phyloP scores from a whole-genome alignment of 2,329 filamentous ascomycete genomes.

The Arthrobotrys iridis region DNA sequence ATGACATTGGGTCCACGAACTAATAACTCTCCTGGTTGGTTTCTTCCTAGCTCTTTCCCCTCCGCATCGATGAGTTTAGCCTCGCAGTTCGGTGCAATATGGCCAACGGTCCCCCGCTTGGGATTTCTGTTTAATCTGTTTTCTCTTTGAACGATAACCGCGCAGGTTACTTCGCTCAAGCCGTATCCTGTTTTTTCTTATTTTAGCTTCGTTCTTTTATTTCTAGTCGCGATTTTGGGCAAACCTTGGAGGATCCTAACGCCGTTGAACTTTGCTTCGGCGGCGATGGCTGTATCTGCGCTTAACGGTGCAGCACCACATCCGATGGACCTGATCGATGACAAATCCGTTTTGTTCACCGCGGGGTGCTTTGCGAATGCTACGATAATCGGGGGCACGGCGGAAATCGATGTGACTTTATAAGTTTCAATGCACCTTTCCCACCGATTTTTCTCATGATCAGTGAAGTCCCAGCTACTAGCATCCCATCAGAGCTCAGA shows the following conservation, averaged over 20 bases:
- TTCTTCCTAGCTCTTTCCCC: conserved; percentile 66
- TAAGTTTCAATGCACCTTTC: conserved; percentile 70
- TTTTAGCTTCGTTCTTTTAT: not conserved
- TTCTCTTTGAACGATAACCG: conserved; percentile 65
- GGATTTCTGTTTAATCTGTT: conserved; percentile 65
- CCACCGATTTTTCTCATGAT: not conserved
- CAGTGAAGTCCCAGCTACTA: no score
- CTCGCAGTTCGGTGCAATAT: conserved; percentile 74
- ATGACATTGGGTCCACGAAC: conserved; percentile 77
- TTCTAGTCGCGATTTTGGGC: conserved; percentile 56
- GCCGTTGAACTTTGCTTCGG: conserved; percentile 62
- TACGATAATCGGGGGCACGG: conserved; percentile 80
- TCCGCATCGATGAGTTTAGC: conserved; percentile 72
- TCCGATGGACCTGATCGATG: conserved; percentile 69
- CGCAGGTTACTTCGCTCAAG: conserved; percentile 85
- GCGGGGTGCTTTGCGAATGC: conserved; percentile 76
- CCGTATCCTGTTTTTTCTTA: conserved; percentile 71
- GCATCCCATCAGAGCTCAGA: no score
- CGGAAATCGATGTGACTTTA: conserved; percentile 72
- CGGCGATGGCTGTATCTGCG: conserved; percentile 68
- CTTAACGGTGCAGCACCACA: conserved; percentile 77
- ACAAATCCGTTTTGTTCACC: conserved; percentile 74
- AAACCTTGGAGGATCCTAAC: conserved; percentile 47
- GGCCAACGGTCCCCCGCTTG: conserved; percentile 69
- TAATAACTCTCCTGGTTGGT: conserved; percentile 76